Evolutionary conservation across 345 rosid genomes (phyloP), one percentile per base, ranked within the genome.

Genomic region (Mallotus nudiflorus): DNA sequence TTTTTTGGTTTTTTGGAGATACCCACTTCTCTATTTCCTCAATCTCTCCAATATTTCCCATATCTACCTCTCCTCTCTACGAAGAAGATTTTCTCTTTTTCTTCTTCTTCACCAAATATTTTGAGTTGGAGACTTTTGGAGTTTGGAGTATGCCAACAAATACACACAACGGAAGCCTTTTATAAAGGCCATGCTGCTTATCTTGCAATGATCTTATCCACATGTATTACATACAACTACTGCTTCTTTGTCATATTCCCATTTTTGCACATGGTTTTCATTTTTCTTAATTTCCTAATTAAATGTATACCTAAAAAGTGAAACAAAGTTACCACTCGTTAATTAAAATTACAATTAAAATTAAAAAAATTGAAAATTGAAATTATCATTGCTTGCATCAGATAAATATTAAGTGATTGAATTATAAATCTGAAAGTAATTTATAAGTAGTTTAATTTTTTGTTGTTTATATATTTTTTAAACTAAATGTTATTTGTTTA

Each of bases 41-140:
- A 0, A 66, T 74, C 52, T 78, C 78, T 70, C 80, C 85, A 1
- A 64, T 6, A 66, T 15, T 75, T 67, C 77, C 85, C 74, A 73
- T 81, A 56, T 52, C 76, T 64, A 53, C 63, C 65, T 58, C 44
- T 70, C 55, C 55, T 62, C 2, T 66, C 51, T 62, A n/a, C n/a
- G n/a, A n/a, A n/a, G 1, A 55, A 55, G 13, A n/a, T 27, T 40
- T 64, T 11, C 27, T 29, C 62, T 16, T 31, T 24, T 20, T 33
- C 9, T 16, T 29, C 62, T 16, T 31, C 18, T 20, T 33, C 9
- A 16, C 53, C 15, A 13, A 29, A 29, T 5, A 25, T 25, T 55
- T 15, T 1, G 28, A 52, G 29, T 20, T 52, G 24, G 5, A 7
- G 7, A n/a, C n/a, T 9, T 18, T 18, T 50, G 9, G 46, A 42